Evolutionary conservation across 2,329 filamentous ascomycete species (phyloP), one percentile per base, ranked within the genome.

Genomic region (Aspergillus fischeri): DNA sequence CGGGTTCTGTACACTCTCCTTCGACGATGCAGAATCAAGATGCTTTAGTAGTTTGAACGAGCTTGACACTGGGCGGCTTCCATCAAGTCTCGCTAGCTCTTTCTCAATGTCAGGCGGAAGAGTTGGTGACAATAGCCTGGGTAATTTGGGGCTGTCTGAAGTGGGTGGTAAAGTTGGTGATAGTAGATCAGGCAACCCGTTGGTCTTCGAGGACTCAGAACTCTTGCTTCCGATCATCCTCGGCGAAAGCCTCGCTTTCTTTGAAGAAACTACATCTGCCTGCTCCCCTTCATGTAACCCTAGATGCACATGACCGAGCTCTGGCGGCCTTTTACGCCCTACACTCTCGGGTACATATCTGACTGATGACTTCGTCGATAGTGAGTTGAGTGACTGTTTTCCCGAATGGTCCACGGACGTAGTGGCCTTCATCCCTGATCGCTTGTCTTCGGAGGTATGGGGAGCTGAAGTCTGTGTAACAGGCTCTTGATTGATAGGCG

Each of bases 111-210:
- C 80, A 2, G 80, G 75, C 6, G 83, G 83, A 3, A 86, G 73
- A 14, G 81, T 83, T 3, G 83, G 83, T 4, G 83, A 86, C n/a
- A 86, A 70, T 38, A 84, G 75, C 9, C 77, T 75, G 10, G 83
- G 83, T 20, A 85, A 69, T 54, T 69, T 75, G 27, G 70, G 69
- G 21, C 63, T 66, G 54, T 58, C 58, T 25, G 80, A 69, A 47
- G 76, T 75, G 25, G 77, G 76, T 27, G 70, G 81, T 60, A 78
- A 70, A 24, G 72, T 74, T 32, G 73, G 73, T 27, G 73, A 75
- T 41, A 75, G 62, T 35, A 77, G 68, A 38, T 66, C 67, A 27
- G 75, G 75, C 24, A 77, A 65, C 24, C 62, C 59, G 50, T 66
- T 67, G 5, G 58, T 38, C 55, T 66, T 61, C 52, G 68, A 32